Evolutionary conservation across 2,329 filamentous ascomycete genomes (phyloP), one percentile per base, ranked within the genome.

Genomic region (Clarireedia monteithiana): DNA sequence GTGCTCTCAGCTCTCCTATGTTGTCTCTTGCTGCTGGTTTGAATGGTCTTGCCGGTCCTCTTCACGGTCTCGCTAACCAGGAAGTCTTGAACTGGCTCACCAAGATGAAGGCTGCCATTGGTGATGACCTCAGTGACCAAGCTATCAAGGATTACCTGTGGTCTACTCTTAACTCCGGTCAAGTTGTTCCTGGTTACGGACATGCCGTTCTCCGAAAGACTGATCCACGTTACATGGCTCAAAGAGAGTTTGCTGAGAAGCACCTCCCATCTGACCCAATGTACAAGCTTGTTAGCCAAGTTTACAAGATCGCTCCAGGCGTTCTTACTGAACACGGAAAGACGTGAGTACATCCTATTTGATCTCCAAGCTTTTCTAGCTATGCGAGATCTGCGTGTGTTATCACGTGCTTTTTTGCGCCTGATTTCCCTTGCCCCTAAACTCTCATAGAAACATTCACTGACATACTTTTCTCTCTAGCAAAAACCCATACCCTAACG

Each of bases 201-300:
- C 94, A 99, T 78, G 94, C 94, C 70, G 94, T 99, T 66, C 90
- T 99, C 72, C 92, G 94, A 81, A 97, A 99, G 89, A 99, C 94
- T 61, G 94, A 99, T 76, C 94, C 94, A 72, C 92, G 94, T 73
- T 99, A 99, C 84, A 90, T 89, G 72, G 95, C 91, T 66, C 94
- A 99, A 84, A 91, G 94, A 80, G 87, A 91, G 74, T 99, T 99
- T 69, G 94, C 92, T 47, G 67, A 69, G 62, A 62, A 62, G 46
- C 52, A 55, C 20, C 30, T 96, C 73, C 89, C 92, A 71, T 83
- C 96, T 70, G 94, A 97, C 83, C 91, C 92, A 70, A 95, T 99
- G 91, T 99, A 96, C 89, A 91, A 99, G 85, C 89, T 99, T 67
- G 94, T 99, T 79, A 95, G 89, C 83, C 94, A 99, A 81, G 94